Evolutionary conservation across 2,329 filamentous ascomycete species (phyloP), one percentile per base, ranked within the genome.

Genomic region (Didymella glomerata): DNA sequence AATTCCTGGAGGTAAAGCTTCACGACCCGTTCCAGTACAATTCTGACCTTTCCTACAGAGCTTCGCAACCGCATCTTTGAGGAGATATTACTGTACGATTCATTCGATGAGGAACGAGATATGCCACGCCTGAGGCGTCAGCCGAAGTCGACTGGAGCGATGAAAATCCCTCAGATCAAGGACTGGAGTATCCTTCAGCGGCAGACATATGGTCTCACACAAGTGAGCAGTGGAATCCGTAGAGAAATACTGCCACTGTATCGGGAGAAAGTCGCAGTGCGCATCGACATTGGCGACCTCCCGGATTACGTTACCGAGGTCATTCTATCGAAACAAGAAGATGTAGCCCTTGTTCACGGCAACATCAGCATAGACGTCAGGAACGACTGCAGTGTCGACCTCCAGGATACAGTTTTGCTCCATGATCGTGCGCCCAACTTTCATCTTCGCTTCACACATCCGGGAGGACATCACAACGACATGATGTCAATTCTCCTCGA

Each of bases 401-500:
- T 50, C n/a, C 36, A 30, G 36, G 25, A 42, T 4, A 22, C 38
- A 9, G 10, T 50, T 2, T 20, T 50, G 20, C 25, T 41, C 9
- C 34, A 50, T n/a, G 8, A 42, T 11, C 34, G 36, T 9, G 24
- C 48, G 3, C 48, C 36, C 1, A 14, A 50, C 18, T n/a, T 50
- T 11, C 48, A 41, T 9, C 48, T 50, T 11, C n/a, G 6, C 2
- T 41, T 50, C 24, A 50, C 48, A 13, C 50, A 40, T 20, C 27
- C 22, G 3, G 13, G 40, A 9, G 20, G 27, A 13, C 0, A n/a
- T 4, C 11, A 25, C 2, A 22, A 24, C n/a, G 32, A 47, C 32
- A 54, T 47, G 42, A 47, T 54, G 42, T 54, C 50, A 11, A 40
- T 54, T 2, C 22, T 54, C 2, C 18, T 54, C 11, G 32, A 54